Base-by-base conservation (phyloP, 2,329 filamentous ascomycete genomes). In the Peltaster fructicola region DNA sequence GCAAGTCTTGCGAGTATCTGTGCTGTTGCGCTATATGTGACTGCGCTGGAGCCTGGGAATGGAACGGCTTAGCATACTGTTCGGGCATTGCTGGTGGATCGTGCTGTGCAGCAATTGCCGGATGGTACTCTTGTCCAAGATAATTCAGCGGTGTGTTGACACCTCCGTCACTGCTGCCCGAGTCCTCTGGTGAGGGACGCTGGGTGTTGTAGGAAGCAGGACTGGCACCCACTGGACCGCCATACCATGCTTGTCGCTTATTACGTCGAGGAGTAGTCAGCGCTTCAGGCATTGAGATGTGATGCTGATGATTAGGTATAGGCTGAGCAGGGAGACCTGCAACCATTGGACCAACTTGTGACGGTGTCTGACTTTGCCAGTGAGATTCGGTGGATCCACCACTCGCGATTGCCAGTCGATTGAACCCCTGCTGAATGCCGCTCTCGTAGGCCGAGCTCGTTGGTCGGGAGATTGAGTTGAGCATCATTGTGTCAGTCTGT, bases 161-260 rank as follows among this genome's bases (percentile, higher is more conserved):
- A 9, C 59, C 61, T n/a, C 27, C 27, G 35, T 66, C 62, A 30
- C 61, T 65, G 32, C 61, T 61, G 24, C 58, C 63, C 0, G 61
- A 65, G 28, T 63, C 62, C 36, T 63, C 63, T 1, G 63, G 63
- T 2, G 63, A 65, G 0, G 60, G 62, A 8, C 62, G 55, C 25
- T 61, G 58, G 6, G 35, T 30, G 24, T 30, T 28, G 18, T 31
- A 34, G n/a, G 37, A 31, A n/a, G 24, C 26, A 11, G 35, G 34
- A 7, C 25, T 22, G 13, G 35, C 30, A 9, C 33, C 38, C 14
- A 41, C 33, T 16, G 62, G 61, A 7, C 61, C 63, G 30, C 78
- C 68, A 39, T 80, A 80, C 74, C 75, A 82, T 1, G 63, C 76
- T 30, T 73, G 70, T 3, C 76, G 64, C 42, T 76, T 78, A 15